Evolutionary conservation across 345 rosid genomes (phyloP).

Genomic region (Cardamine occulta): DNA sequence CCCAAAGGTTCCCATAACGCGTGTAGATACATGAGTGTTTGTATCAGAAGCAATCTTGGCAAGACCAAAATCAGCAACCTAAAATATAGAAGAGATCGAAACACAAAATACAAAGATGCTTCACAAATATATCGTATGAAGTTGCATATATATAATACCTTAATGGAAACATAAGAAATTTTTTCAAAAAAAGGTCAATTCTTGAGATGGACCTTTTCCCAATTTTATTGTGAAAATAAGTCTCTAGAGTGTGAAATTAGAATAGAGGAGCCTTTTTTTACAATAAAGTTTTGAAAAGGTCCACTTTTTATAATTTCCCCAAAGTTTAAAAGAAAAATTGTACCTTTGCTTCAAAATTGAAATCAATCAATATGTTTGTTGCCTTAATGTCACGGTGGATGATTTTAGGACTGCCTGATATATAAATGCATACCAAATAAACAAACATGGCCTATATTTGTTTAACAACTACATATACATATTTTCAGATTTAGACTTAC

Average conservation of each 20-base stretch:
- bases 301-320: too few relatives aligned
- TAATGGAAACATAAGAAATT: too few relatives aligned
- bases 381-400: conserved; percentile 95
- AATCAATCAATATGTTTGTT: conserved; percentile 81
- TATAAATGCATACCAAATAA: neutral
- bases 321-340: neutral
- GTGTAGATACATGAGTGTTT: conserved; percentile 88
- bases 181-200: too few relatives aligned
- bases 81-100: neutral
- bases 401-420: conserved; percentile 83
- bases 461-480: neutral
- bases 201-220: too few relatives aligned
- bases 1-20: conserved; percentile 89
- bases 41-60: conserved; percentile 78
- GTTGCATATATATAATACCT: too few relatives aligned
- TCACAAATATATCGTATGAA: neutral
- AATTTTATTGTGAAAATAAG: too few relatives aligned
- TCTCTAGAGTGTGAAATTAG: too few relatives aligned
- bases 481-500: conserved; percentile 45
- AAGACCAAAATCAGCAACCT: conserved; percentile 85
- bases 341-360: conserved; percentile 88
- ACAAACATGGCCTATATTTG: neutral
- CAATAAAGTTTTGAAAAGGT: too few relatives aligned
- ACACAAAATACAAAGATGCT: conserved; percentile 14
- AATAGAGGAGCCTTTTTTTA: too few relatives aligned